Conservation (phyloP, 352 stramenopile species). For the Globisporangium lucens region DNA sequence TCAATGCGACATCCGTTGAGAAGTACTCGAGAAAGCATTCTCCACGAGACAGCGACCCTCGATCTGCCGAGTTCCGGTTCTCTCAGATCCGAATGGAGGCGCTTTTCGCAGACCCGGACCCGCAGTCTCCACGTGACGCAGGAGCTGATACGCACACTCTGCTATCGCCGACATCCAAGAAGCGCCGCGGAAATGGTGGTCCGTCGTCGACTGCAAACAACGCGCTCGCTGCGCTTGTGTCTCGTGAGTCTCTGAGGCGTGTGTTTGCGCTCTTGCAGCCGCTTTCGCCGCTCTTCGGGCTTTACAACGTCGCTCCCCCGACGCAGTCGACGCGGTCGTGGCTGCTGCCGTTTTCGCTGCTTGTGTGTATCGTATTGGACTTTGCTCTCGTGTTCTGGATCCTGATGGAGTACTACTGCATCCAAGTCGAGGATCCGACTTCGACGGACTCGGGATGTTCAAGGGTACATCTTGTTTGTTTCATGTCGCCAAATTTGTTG, state of each 20-base stretch:
- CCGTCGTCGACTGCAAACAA: slow-evolving; percentile 12
- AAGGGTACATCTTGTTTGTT: slow-evolving; percentile 36
- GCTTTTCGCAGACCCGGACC: slow-evolving; percentile 41
- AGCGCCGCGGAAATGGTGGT: neutral
- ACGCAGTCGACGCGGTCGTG: slow-evolving; percentile 21
- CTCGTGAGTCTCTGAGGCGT: slow-evolving; percentile 10
- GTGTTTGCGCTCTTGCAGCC: slow-evolving; percentile 37
- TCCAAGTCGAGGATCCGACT: slow-evolving; percentile 82
- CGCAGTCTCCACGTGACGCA: slow-evolving; percentile 10
- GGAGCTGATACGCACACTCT: slow-evolving; percentile 16
- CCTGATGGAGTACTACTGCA: slow-evolving; percentile 82
- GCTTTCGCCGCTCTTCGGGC: slow-evolving; percentile 56
- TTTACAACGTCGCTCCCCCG: slow-evolving; percentile 42
- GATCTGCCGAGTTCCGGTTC: slow-evolving; percentile 58
- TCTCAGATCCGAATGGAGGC: slow-evolving; percentile 79
- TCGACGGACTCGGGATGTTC: slow-evolving; percentile 69
- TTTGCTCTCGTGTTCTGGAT: slow-evolving; percentile 69
- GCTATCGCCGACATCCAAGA: slow-evolving; percentile 20
- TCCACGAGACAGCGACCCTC: slow-evolving; percentile 30
- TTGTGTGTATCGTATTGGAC: slow-evolving; percentile 67
- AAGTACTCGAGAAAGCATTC: slow-evolving; percentile 1
- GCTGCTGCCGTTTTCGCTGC: slow-evolving; percentile 42
- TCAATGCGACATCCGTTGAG: neutral
- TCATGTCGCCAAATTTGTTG: neutral
- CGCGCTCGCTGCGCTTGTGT: slow-evolving; percentile 18